A percentile compares a stretch with the other conserved stretches of the same genome.
These are phyloP conservation scores for Chaetomium sp. DNA, from an alignment of 2,329 filamentous ascomycete species.

Conservation along the genomic window DNA sequence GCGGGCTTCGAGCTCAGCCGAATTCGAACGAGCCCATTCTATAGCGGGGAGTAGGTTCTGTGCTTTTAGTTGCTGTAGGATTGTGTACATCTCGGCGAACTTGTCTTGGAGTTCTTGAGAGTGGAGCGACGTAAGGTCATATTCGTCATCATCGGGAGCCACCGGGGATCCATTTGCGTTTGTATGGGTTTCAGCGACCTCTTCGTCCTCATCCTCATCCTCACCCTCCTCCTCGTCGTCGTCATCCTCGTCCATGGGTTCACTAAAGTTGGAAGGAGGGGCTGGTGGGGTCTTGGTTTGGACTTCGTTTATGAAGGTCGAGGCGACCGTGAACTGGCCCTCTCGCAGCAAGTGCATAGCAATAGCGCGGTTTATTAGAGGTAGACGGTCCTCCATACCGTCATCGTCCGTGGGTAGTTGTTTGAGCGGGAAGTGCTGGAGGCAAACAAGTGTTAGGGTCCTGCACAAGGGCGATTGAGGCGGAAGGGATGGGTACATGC, in stretches of 20 bases:
- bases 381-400: conserved; percentile 72
- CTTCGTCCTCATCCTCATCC: conserved; percentile 30
- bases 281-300: conserved; percentile 39
- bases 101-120: conserved; percentile 72
- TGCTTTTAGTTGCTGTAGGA: conserved; percentile 75
- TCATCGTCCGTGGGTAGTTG: conserved; percentile 78
- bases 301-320: conserved; percentile 78
- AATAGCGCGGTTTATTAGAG: conserved; percentile 87
- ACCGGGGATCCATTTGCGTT: conserved; percentile 34
- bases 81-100: conserved; percentile 89
- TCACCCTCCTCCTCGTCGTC: conserved; percentile 34
- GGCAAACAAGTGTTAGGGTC: conserved; percentile 27
- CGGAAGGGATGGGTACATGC: conserved; percentile 46
- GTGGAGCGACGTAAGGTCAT: conserved; percentile 60
- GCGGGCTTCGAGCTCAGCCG: conserved; percentile 69
- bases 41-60: conserved; percentile 83
- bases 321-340: conserved; percentile 87
- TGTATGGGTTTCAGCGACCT: conserved; percentile 33
- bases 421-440: conserved; percentile 48
- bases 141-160: conserved; percentile 39
- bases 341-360: conserved; percentile 95
- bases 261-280: conserved; percentile 23
- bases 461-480: neutral
- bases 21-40: conserved; percentile 76
- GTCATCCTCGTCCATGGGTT: conserved; percentile 34